These are phyloP conservation scores for Coemansia sp. DNA, from an alignment of 192 early-diverging fungal species.

Conservation along the genomic window DNA sequence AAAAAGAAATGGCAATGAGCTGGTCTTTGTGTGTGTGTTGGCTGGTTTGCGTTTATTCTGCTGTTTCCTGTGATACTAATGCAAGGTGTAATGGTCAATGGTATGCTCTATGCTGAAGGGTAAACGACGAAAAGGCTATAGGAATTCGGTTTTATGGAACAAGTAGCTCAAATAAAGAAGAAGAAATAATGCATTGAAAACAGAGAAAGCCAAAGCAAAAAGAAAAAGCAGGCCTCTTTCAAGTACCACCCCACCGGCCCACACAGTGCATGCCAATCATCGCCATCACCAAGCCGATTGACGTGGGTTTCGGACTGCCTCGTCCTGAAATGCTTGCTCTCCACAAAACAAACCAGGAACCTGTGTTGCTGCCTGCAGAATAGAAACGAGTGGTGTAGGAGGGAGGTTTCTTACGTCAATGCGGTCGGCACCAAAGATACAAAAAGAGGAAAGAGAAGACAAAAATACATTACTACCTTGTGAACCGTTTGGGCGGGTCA, in stretches of 20 bases:
- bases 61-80: background rate
- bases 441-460: background rate
- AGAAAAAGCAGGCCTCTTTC: background rate
- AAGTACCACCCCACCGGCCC: background rate
- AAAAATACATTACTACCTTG: background rate
- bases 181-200: background rate
- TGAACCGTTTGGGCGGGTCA: slow-evolving; percentile 36
- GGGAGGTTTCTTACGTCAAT: background rate
- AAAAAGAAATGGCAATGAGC: background rate
- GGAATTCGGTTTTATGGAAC: background rate
- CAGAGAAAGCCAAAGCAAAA: background rate
- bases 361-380: no score
- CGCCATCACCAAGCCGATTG: no score
- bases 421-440: background rate
- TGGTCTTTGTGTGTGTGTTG: background rate
- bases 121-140: background rate
- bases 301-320: no score
- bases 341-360: no score
- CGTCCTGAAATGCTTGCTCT: no score
- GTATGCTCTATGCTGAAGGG: background rate
- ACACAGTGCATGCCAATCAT: no score
- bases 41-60: background rate
- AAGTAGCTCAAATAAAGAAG: background rate
- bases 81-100: background rate
- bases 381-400: background rate